Conservation (phyloP, 495 filamentous ascomycete genomes). For the Chaetomium tenue region DNA sequence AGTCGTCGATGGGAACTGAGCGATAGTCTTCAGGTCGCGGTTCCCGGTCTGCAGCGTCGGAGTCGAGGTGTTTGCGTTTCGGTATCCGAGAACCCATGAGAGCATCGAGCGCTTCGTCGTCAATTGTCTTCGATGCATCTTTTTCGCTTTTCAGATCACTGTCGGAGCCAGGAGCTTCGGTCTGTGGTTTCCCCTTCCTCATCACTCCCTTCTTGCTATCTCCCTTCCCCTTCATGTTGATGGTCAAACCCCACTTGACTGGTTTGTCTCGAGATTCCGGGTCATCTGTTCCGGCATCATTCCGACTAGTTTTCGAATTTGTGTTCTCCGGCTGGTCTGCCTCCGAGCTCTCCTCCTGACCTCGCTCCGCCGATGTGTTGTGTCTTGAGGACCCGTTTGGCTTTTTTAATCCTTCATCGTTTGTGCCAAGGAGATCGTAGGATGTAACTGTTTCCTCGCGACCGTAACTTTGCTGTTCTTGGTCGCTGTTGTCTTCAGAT, state of each 20-base stretch:
- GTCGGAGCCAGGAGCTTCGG: slow-evolving; percentile 17
- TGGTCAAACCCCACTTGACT: slow-evolving; percentile 47
- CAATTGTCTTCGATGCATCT: slow-evolving; percentile 51
- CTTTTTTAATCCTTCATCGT: slow-evolving; percentile 4
- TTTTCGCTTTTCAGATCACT: slow-evolving; percentile 28
- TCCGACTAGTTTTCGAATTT: neutral
- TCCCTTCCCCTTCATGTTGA: slow-evolving; percentile 35
- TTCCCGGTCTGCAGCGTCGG: slow-evolving; percentile 68
- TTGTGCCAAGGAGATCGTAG: slow-evolving; percentile 14
- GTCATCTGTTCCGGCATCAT: slow-evolving; percentile 22
- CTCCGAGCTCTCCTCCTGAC: neutral
- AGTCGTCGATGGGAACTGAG: slow-evolving; percentile 87
- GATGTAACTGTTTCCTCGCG: slow-evolving; percentile 42
- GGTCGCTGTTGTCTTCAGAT: slow-evolving; percentile 36
- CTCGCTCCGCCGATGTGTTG: neutral
- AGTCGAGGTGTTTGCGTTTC: slow-evolving; percentile 47
- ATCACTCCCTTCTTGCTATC: neutral
- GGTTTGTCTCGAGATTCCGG: slow-evolving; percentile 40
- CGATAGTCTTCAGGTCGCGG: slow-evolving; percentile 82
- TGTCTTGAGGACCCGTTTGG: neutral
- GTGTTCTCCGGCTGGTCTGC: neutral
- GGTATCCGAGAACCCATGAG: slow-evolving; percentile 58
- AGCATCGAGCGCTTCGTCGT: slow-evolving; percentile 77
- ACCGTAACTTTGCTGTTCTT: slow-evolving; percentile 11
- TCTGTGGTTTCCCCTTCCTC: neutral